Evolutionary conservation across 2,329 filamentous ascomycete species (phyloP).

Genomic region (Knufia petricola): DNA sequence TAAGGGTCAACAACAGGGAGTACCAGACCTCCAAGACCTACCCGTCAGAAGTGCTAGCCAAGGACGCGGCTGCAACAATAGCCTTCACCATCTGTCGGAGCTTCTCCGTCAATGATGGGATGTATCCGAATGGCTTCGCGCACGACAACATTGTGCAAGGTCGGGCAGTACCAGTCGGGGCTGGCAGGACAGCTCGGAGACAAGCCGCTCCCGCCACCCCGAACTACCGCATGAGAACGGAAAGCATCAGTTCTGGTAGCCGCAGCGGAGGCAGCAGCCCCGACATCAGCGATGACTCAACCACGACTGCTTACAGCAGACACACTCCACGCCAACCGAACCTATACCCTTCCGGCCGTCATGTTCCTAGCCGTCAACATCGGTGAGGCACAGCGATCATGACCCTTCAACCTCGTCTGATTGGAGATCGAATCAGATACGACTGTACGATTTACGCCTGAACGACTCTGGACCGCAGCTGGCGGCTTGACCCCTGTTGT

Average conservation of each 20-base stretch:
- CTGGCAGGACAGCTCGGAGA: slow-evolving; percentile 39
- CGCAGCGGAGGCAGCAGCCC: slow-evolving; percentile 20
- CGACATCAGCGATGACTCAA: slow-evolving; percentile 17
- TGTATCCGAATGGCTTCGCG: slow-evolving; percentile 54
- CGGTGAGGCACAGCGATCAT: no score
- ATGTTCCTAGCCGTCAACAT: neutral
- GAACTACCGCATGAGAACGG: slow-evolving; percentile 21
- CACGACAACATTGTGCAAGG: slow-evolving; percentile 50
- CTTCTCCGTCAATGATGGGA: slow-evolving; percentile 93
- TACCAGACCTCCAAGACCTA: slow-evolving; percentile 87
- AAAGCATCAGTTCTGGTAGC: slow-evolving; percentile 17
- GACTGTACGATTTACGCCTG: neutral
- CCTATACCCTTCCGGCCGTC: slow-evolving; percentile 12
- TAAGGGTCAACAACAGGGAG: slow-evolving; percentile 90
- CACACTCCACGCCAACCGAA: slow-evolving; percentile 12
- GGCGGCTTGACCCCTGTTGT: neutral
- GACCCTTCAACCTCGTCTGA: no score
- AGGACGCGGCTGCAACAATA: slow-evolving; percentile 87
- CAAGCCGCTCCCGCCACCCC: slow-evolving; percentile 48
- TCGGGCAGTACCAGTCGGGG: slow-evolving; percentile 54
- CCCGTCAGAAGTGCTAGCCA: slow-evolving; percentile 69
- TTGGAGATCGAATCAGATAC: neutral
- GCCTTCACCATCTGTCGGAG: slow-evolving; percentile 97
- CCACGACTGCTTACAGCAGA: slow-evolving; percentile 10
- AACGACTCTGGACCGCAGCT: neutral